Percentiles rank a stretch among this genome's conserved stretches.
phyloP scores from a whole-genome alignment of 345 rosid species.

The Zanthoxylum bungeanum region DNA sequence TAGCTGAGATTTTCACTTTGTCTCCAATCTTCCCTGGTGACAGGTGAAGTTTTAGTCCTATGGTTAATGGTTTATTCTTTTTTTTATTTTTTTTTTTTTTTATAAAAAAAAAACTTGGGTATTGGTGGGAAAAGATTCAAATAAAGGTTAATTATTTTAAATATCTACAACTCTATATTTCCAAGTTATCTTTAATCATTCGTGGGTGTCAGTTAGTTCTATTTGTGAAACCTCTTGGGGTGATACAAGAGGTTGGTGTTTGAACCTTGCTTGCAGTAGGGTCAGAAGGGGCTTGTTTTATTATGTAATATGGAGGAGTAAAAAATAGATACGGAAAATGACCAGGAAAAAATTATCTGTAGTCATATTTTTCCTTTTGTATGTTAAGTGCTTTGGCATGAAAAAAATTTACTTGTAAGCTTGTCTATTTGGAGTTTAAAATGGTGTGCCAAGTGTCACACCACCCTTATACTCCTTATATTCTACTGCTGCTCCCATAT shows the following conservation, averaged over 20 bases:
- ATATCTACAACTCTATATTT: background rate
- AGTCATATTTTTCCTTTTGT: background rate
- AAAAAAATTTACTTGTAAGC: background rate
- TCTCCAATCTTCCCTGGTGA: conserved; percentile 95
- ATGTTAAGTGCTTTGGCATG: background rate
- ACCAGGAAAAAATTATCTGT: no score
- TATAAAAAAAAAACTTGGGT: no score
- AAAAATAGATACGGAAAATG: no score
- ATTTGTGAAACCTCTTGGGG: background rate
- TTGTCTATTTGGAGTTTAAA: background rate
- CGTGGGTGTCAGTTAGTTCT: background rate
- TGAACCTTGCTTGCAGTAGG: background rate
- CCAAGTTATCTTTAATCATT: background rate
- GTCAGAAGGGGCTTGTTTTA: background rate
- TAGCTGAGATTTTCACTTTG: conserved; percentile 85
- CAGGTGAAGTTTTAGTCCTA: conserved; percentile 45
- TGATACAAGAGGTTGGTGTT: background rate
- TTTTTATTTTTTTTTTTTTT: no score
- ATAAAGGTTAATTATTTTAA: conserved; percentile 1
- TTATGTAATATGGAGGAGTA: no score
- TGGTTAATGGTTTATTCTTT: no score
- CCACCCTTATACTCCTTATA: background rate
- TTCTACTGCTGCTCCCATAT: background rate
- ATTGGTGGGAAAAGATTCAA: background rate
- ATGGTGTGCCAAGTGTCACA: background rate